A percentile compares a stretch with the other conserved stretches of the same genome.
phyloP scores from a whole-genome alignment of 495 filamentous ascomycete species.

The Neurospora cerealis region DNA sequence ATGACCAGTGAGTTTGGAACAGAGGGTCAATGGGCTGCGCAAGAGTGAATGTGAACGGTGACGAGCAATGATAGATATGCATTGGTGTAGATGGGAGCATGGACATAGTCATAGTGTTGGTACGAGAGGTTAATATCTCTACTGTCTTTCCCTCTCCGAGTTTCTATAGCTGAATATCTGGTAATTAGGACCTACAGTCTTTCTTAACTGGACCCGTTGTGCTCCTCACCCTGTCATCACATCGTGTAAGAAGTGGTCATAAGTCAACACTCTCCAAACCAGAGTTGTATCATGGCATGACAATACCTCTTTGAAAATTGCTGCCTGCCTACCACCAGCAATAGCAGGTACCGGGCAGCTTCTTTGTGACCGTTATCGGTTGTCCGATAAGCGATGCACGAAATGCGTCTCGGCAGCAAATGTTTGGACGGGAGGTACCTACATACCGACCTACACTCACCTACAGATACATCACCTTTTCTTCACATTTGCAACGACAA shows the following conservation, averaged over 20 bases:
- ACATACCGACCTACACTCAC: neutral
- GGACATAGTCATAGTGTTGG: constrained; percentile 3
- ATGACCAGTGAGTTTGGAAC: constrained; percentile 1
- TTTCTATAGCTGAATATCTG: neutral
- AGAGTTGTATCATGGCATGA: neutral
- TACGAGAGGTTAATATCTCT: neutral
- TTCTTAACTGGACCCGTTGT: neutral
- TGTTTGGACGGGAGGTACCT: neutral
- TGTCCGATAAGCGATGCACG: neutral
- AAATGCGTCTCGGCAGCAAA: neutral
- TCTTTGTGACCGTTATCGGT: neutral
- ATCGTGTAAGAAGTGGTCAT: neutral
- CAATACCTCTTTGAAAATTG: neutral
- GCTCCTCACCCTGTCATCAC: neutral
- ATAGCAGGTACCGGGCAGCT: neutral
- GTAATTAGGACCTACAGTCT: neutral
- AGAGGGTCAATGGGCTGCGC: neutral
- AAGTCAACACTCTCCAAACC: neutral
- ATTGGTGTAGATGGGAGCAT: constrained; percentile 7
- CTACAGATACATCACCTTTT: neutral
- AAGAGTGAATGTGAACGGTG: neutral
- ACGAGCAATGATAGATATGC: constrained; percentile 5
- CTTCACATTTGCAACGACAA: neutral
- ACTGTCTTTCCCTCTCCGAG: neutral
- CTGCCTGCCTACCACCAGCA: neutral